Conservation (phyloP, 1,284 basidiomycete genomes). For the Apiotrichum akiyoshidainum region DNA sequence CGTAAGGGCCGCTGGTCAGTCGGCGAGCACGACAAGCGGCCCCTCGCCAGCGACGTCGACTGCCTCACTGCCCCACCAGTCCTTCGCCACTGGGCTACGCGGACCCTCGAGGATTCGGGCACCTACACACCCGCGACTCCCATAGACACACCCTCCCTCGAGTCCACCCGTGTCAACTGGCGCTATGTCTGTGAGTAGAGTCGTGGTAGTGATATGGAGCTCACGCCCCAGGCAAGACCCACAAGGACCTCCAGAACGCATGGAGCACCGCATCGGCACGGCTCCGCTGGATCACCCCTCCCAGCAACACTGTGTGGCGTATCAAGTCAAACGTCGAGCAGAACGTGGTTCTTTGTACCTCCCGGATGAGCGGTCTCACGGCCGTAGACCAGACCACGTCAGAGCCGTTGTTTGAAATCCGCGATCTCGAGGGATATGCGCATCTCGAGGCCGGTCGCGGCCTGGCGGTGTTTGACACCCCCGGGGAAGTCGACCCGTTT, state of each 20-base stretch:
- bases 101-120: background rate
- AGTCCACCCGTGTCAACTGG: slow-evolving; percentile 16
- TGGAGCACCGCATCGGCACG: slow-evolving; percentile 32
- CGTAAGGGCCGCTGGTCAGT: slow-evolving; percentile 9
- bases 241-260: slow-evolving; percentile 24
- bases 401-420: slow-evolving; percentile 29
- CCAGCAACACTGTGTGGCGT: slow-evolving; percentile 35
- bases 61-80: slow-evolving; percentile 4
- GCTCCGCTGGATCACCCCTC: slow-evolving; percentile 31
- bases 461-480: slow-evolving; percentile 30
- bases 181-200: slow-evolving; percentile 19
- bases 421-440: slow-evolving; percentile 20
- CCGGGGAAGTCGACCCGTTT: slow-evolving; percentile 6
- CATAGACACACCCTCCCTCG: background rate
- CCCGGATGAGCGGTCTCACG: slow-evolving; percentile 15
- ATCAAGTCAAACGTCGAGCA: slow-evolving; percentile 39
- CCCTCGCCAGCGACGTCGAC: slow-evolving; percentile 8
- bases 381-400: slow-evolving; percentile 12
- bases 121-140: background rate
- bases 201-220: background rate
- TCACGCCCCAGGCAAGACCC: slow-evolving; percentile 17
- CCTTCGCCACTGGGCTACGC: background rate
- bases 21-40: slow-evolving; percentile 7
- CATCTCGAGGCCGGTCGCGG: slow-evolving; percentile 45
- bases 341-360: slow-evolving; percentile 31